Percentiles rank a stretch among this genome's conserved stretches.
Evolutionary conservation across 2,329 filamentous ascomycete genomes (phyloP).

Genomic region (Arachnomyces sp.): DNA sequence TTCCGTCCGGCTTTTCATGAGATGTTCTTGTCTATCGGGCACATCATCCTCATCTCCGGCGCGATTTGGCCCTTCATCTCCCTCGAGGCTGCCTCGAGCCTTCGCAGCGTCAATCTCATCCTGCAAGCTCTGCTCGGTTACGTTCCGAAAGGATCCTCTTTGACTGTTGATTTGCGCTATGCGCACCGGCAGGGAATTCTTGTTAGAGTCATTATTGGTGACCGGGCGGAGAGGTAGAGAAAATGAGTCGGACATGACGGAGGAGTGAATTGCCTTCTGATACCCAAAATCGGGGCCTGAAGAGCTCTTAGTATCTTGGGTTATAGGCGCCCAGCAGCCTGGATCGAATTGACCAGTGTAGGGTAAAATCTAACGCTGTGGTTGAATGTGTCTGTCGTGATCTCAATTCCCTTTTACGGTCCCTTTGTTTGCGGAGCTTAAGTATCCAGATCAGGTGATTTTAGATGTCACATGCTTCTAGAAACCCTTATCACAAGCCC

Average conservation of each 20-base stretch:
- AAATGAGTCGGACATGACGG: slow-evolving; percentile 33
- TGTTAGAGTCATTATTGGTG: slow-evolving; percentile 39
- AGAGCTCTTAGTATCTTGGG: background rate
- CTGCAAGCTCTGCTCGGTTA: slow-evolving; percentile 66
- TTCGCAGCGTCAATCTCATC: slow-evolving; percentile 54
- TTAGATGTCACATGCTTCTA: too few species aligned
- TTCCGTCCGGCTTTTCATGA: slow-evolving; percentile 39
- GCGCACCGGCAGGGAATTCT: slow-evolving; percentile 61
- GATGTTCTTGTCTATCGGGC: slow-evolving; percentile 31
- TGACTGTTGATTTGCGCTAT: slow-evolving; percentile 72
- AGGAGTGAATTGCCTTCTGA: background rate
- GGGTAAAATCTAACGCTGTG: too few species aligned
- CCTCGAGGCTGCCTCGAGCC: slow-evolving; percentile 37
- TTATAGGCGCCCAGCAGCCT: too few species aligned
- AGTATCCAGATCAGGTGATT: too few species aligned
- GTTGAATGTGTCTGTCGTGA: too few species aligned
- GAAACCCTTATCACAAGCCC: too few species aligned
- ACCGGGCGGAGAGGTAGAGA: slow-evolving; percentile 55
- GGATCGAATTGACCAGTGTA: too few species aligned
- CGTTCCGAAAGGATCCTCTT: slow-evolving; percentile 71
- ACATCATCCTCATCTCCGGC: slow-evolving; percentile 32
- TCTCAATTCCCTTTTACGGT: too few species aligned
- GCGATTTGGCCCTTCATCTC: slow-evolving; percentile 28
- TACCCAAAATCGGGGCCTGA: background rate
- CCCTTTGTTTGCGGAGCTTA: too few species aligned